Evolutionary conservation across 2,329 filamentous ascomycete species (phyloP).

Genomic region (Coleophoma crateriformis): DNA sequence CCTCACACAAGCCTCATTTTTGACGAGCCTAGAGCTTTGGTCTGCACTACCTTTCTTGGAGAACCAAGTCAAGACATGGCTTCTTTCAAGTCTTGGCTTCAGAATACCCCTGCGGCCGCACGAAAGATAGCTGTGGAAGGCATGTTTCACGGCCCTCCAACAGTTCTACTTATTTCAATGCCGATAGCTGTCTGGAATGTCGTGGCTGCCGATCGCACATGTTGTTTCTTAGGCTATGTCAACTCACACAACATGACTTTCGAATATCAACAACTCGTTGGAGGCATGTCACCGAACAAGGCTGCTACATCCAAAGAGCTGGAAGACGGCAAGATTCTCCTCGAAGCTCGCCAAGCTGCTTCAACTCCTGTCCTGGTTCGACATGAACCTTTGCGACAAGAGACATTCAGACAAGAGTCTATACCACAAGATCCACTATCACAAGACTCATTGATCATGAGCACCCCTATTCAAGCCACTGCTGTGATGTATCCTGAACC

Average conservation of each 20-base stretch:
- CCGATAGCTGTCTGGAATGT: constrained; percentile 58
- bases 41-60: constrained; percentile 62
- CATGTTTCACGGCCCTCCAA: constrained; percentile 63
- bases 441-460: constrained; percentile 19
- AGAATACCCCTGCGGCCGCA: constrained; percentile 49
- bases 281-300: constrained; percentile 32
- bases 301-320: constrained; percentile 45
- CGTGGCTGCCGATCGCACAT: constrained; percentile 61
- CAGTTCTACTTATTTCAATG: constrained; percentile 63
- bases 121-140: constrained; percentile 58
- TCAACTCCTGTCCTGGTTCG: constrained; percentile 29
- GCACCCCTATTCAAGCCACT: constrained; percentile 15
- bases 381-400: constrained; percentile 32
- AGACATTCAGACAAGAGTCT: constrained; percentile 11
- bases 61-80: constrained; percentile 62
- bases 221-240: constrained; percentile 59
- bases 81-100: constrained; percentile 62
- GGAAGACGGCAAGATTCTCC: constrained; percentile 51
- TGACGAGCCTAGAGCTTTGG: constrained; percentile 57
- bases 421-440: constrained; percentile 16
- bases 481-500: constrained; percentile 20
- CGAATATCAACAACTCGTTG: constrained; percentile 54
- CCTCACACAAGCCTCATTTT: constrained; percentile 41
- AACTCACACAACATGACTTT: constrained; percentile 64
- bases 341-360: constrained; percentile 33